Conservation (phyloP, 1,284 basidiomycete genomes). For the Tausonia pullulans region DNA sequence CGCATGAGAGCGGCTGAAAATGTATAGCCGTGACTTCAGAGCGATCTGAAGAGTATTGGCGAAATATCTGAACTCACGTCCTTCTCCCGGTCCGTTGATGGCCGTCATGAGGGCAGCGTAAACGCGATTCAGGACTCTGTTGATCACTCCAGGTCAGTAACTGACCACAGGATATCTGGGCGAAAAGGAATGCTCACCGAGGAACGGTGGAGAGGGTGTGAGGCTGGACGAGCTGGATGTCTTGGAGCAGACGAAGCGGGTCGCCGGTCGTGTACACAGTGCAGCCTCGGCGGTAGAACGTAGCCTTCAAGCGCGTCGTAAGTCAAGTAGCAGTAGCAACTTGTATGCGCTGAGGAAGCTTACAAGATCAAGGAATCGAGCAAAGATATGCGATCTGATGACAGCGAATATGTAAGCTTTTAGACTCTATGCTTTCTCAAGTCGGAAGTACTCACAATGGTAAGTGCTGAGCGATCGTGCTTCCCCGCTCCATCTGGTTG, state of each 20-base stretch:
- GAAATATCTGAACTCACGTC: slow-evolving; percentile 35
- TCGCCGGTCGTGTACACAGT: slow-evolving; percentile 88
- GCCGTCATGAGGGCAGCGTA: slow-evolving; percentile 63
- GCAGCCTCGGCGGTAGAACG: slow-evolving; percentile 50
- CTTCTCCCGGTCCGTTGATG: slow-evolving; percentile 68
- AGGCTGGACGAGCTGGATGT: slow-evolving; percentile 74
- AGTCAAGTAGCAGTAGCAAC: neutral
- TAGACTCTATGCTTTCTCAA: too few species aligned
- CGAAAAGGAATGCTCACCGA: too few species aligned
- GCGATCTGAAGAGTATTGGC: too few species aligned
- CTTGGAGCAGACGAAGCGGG: slow-evolving; percentile 75
- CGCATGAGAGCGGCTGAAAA: slow-evolving; percentile 46
- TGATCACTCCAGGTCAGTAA: too few species aligned
- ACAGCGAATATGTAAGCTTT: too few species aligned
- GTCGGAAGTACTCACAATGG: too few species aligned
- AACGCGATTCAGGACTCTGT: slow-evolving; percentile 68
- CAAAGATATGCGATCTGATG: too few species aligned
- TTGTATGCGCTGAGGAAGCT: too few species aligned
- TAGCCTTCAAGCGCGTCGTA: slow-evolving; percentile 23
- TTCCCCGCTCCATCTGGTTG: slow-evolving; percentile 42
- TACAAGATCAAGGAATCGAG: too few species aligned
- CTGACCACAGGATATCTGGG: too few species aligned
- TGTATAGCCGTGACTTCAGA: too few species aligned
- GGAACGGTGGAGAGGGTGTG: slow-evolving; percentile 77
- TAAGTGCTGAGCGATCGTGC: slow-evolving; percentile 32